phyloP scores from a whole-genome alignment of 2,329 filamentous ascomycete genomes.

The Penicillium sp. region DNA sequence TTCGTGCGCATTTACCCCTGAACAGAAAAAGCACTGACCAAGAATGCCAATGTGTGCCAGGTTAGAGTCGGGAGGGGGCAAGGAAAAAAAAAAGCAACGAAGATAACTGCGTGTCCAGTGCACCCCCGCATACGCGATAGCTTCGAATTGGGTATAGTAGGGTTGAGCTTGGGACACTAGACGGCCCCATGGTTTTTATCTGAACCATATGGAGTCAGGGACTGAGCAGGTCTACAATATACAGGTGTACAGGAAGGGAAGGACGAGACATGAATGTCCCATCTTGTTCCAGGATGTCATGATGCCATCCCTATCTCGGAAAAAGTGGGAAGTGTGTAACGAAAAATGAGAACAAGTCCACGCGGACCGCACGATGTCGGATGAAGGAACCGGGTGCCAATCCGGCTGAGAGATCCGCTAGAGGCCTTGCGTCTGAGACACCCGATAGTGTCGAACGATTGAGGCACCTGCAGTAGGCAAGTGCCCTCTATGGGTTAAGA shows the following conservation, averaged over 20 bases:
- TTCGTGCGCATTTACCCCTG: slow-evolving; percentile 23
- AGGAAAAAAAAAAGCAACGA: slow-evolving; percentile 9
- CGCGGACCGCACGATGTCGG: slow-evolving; percentile 9
- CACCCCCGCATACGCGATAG: slow-evolving; percentile 15
- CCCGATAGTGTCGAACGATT: slow-evolving; percentile 15
- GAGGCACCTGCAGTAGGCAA: slow-evolving; percentile 10
- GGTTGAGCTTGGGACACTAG: slow-evolving; percentile 9
- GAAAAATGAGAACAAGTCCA: background rate
- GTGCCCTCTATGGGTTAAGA: slow-evolving; percentile 2
- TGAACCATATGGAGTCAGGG: background rate
- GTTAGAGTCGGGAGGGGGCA: background rate
- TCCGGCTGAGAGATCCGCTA: slow-evolving; percentile 15
- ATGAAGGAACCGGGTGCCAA: slow-evolving; percentile 9
- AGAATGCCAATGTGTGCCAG: slow-evolving; percentile 5
- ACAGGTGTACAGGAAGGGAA: background rate
- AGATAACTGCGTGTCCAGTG: slow-evolving; percentile 1
- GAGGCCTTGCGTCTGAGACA: slow-evolving; percentile 17
- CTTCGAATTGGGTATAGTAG: background rate
- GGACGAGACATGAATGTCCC: background rate
- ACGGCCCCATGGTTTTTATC: background rate
- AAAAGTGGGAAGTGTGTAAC: background rate
- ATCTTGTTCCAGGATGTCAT: background rate
- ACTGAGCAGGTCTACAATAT: background rate
- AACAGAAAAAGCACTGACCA: slow-evolving; percentile 21
- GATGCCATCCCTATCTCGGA: background rate